Percentiles rank a stretch among this genome's conserved stretches.
Evolutionary conservation across 2,329 filamentous ascomycete genomes (phyloP).

Genomic region (Diaporthe citrichinensis): DNA sequence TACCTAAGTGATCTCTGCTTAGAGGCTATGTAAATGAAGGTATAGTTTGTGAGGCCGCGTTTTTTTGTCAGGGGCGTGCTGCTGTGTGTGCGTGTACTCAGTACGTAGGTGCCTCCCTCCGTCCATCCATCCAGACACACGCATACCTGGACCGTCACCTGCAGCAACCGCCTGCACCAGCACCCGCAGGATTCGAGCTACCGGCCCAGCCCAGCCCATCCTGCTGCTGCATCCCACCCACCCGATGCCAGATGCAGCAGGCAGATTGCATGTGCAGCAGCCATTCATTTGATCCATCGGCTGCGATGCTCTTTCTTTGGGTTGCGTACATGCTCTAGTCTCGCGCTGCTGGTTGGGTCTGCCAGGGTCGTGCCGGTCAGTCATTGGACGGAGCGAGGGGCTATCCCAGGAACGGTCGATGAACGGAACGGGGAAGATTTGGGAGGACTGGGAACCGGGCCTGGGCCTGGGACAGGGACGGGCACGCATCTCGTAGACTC

Average conservation of each 20-base stretch:
- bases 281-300: slow-evolving; percentile 11
- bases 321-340: slow-evolving; percentile 9
- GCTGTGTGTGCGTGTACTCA: too few relatives aligned
- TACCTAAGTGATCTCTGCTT: too few relatives aligned
- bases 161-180: slow-evolving; percentile 7
- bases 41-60: too few relatives aligned
- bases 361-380: background rate
- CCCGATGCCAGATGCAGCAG: slow-evolving; percentile 14
- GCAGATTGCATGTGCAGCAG: slow-evolving; percentile 7
- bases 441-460: slow-evolving; percentile 4
- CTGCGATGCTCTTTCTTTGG: slow-evolving; percentile 7
- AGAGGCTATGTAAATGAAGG: too few relatives aligned
- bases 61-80: too few relatives aligned
- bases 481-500: slow-evolving; percentile 22
- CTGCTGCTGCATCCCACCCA: slow-evolving; percentile 20
- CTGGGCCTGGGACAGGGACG: background rate
- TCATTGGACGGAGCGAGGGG: slow-evolving; percentile 4
- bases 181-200: slow-evolving; percentile 19
- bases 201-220: background rate
- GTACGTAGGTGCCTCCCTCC: background rate
- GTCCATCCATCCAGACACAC: background rate
- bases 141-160: background rate
- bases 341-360: background rate
- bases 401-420: background rate
- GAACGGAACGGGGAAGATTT: slow-evolving; percentile 16